Base-by-base conservation (phyloP, 306 rosid species). In the Vigna angularis region DNA sequence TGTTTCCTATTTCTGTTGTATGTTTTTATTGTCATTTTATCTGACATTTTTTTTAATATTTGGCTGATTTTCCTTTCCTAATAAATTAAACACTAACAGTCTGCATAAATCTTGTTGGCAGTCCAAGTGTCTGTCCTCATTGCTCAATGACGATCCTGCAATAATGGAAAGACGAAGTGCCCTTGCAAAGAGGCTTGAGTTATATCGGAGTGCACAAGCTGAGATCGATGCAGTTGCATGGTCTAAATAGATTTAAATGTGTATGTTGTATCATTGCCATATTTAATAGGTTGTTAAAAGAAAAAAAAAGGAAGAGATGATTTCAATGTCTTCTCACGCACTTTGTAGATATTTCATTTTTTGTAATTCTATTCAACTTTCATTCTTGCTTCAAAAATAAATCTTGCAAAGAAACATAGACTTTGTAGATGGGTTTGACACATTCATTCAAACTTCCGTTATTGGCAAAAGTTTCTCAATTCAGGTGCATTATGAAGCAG, bases 91-190 rank as follows among this genome's bases (percentile, higher is more conserved):
- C 47, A 67, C 50, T 38, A 44, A 44, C 20, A 72, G 24, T 20
- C 40, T 74, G 16, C 11, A 16, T 47, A 6, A 70, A 63, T 73
- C 50, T 18, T 56, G 3, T 45, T 30, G 52, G 81, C 90, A 94
- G 98, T 72, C 82, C 40, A 94, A 89, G 89, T 87, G 89, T 7
- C 51, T 91, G 75, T 91, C 98, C 0, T 81, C 96, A 3, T 73
- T 94, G 69, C 79, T 94, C 87, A 94, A 94, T 7, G 98, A 94
- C 90, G 98, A 94, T 77, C 98, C 97, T 9, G 97, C 91, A 2
- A 66, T 94, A 61, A 94, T 94, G 98, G 97, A 91, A 82, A 83
- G 97, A 22, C 93, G 97, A 5, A 7, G 83, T 72, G 94, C 83
- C 49, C 88, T 94, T 0, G 88, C 94, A 36, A 90, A 89, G 88